Conservation (phyloP, 179 eudicot species). For the Gypsophila paniculata region DNA sequence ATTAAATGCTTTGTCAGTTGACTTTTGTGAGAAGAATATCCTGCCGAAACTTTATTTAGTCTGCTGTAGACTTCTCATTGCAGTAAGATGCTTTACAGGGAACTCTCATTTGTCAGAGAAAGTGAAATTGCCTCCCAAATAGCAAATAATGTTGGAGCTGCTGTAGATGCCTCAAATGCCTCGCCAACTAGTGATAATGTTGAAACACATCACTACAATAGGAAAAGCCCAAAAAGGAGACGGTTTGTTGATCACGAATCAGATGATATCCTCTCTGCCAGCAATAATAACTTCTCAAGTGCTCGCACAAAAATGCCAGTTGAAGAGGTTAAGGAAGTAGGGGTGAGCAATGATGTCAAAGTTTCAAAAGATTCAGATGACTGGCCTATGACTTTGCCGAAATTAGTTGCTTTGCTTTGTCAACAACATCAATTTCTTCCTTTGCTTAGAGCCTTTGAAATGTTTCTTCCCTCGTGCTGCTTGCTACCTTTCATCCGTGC, state of each 20-base stretch:
- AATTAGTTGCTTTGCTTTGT: conserved; percentile 83
- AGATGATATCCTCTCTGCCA: conserved; percentile 34
- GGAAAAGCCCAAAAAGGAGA: conserved; percentile 71
- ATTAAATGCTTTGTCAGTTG: background rate
- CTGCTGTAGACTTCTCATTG: conserved; percentile 8
- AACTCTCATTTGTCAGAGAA: conserved; percentile 67
- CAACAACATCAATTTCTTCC: conserved; percentile 82
- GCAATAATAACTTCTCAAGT: conserved; percentile 32
- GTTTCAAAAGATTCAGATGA: conserved; percentile 48
- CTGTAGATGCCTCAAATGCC: conserved; percentile 76
- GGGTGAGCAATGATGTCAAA: conserved; percentile 33
- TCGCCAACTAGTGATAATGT: conserved; percentile 47
- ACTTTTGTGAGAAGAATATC: background rate
- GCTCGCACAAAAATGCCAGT: conserved; percentile 25
- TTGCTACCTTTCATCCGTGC: conserved; percentile 92
- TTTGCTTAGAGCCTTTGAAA: conserved; percentile 83
- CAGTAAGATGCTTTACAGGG: conserved; percentile 43
- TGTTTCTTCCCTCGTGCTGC: conserved; percentile 92
- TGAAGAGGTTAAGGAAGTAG: conserved; percentile 43
- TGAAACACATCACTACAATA: conserved; percentile 59
- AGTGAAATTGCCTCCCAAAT: conserved; percentile 70
- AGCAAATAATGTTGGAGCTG: conserved; percentile 73
- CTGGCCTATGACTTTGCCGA: conserved; percentile 59
- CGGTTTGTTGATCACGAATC: conserved; percentile 50
- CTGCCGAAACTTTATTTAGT: background rate